A percentile compares a stretch with the other conserved stretches of the same genome.
Evolutionary conservation across 2,329 filamentous ascomycete species (phyloP).

Genomic region (Tolypocladium pustulatum): DNA sequence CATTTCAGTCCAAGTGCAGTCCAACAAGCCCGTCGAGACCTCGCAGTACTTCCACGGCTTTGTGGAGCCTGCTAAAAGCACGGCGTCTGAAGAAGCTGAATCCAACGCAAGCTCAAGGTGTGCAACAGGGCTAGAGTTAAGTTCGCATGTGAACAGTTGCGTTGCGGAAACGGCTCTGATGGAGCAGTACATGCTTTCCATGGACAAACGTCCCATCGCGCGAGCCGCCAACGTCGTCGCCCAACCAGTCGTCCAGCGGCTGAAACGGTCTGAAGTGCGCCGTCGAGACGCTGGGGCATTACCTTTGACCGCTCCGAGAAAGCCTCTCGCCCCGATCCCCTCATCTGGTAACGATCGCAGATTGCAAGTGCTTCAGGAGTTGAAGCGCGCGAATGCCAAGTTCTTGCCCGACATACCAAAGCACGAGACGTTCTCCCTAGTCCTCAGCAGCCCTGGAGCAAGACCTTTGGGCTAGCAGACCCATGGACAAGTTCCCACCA

Average conservation of each 20-base stretch:
- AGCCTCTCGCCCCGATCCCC: slow-evolving; percentile 8
- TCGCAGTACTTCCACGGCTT: background rate
- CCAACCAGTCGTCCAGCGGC: slow-evolving; percentile 5
- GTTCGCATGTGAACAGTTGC: background rate
- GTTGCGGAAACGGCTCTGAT: background rate
- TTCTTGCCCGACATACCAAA: slow-evolving; percentile 12
- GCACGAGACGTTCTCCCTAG: background rate
- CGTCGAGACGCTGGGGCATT: slow-evolving; percentile 9
- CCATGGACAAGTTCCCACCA: background rate
- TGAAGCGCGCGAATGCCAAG: slow-evolving; percentile 16
- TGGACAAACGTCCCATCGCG: background rate
- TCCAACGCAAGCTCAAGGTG: no score
- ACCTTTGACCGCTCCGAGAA: slow-evolving; percentile 13
- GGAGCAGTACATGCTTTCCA: background rate
- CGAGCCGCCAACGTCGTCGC: background rate
- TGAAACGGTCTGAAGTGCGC: slow-evolving; percentile 5
- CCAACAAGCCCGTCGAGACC: no score
- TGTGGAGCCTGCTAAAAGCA: background rate
- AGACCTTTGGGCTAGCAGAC: background rate
- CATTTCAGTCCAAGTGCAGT: background rate
- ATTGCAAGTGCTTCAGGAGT: slow-evolving; percentile 15
- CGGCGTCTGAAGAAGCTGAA: background rate
- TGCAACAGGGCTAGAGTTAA: background rate
- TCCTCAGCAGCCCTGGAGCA: background rate
- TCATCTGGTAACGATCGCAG: slow-evolving; percentile 6